Evolutionary conservation across 2,329 filamentous ascomycete genomes (phyloP), one percentile per base, ranked within the genome.

Genomic region (Elsinoe necatrix): DNA sequence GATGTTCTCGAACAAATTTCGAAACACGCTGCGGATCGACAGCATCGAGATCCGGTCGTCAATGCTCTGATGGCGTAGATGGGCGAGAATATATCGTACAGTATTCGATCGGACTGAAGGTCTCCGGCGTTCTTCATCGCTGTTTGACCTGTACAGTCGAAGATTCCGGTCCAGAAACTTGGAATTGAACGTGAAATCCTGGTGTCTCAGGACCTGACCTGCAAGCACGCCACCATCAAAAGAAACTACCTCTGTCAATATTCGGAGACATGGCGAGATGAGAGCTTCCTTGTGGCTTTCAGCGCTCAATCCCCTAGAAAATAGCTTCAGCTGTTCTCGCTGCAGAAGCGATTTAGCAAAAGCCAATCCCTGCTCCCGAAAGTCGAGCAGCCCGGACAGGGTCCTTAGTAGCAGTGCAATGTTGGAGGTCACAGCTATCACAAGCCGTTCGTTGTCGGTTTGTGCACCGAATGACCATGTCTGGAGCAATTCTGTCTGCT

Each of bases 191-290:
- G 89, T 93, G 58, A 83, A 84, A 63, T 89, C 84, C 63, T 89
- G 81, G 29, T 84, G 84, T 11, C 62, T 59, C 68, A 95, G 95
- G 31, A 96, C 78, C 45, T 84, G 79, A 62, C 82, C 84, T 25
- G 91, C 89, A 56, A 90, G 78, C 41, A 83, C 81, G 12, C 93
- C 95, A 14, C 90, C 90, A 70, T 97, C 91, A 61, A 95, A 86
- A 56, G 79, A 83, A 14, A 89, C 82, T n/a, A 91, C 79, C 71
- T 98, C 92, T 54, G 85, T 87, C 59, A 98, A 78, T 54, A 98
- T 74, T 57, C 92, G 84, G 58, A 98, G 74, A 21, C 87, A 91
- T 0, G 93, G 92, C 2, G 89, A 93, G 59, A 96, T 91, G 58
- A 97, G 76, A 69, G 88, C 89, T 37, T 90, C 89, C 67, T 95